Evolutionary conservation across 169 alveolate species (phyloP).

Genomic region (Plasmodium vivax): DNA sequence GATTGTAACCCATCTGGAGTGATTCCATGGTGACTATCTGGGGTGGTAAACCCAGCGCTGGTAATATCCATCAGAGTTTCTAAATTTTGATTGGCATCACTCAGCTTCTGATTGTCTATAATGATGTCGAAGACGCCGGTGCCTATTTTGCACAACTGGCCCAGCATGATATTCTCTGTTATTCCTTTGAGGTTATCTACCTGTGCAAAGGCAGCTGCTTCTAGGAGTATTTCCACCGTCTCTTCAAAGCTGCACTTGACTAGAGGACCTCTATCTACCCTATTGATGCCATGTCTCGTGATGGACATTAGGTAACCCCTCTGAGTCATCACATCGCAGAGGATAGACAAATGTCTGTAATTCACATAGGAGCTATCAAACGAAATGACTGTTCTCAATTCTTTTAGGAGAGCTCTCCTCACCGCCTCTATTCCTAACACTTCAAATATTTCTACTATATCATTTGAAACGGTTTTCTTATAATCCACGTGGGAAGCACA

Average conservation of each 20-base stretch:
- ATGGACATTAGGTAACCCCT: conserved; percentile 99
- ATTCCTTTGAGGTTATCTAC: conserved; percentile 92
- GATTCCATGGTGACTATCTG: conserved; percentile 79
- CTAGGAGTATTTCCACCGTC: conserved; percentile 98
- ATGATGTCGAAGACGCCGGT: conserved; percentile 94
- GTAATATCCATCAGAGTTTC: conserved; percentile 86
- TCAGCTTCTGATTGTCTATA: conserved; percentile 91
- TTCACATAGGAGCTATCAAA: conserved; percentile 98
- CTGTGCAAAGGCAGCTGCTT: conserved; percentile 98
- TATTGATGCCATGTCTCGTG: conserved; percentile 99
- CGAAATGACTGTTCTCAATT: conserved; percentile 93
- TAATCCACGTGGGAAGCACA: conserved; percentile 93
- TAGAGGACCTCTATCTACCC: conserved; percentile 98
- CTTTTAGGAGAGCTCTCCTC: conserved; percentile 95
- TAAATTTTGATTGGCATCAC: conserved; percentile 89
- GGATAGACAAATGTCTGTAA: conserved; percentile 97
- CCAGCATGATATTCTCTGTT: conserved; percentile 96
- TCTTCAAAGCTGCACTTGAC: conserved; percentile 99
- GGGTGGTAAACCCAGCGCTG: conserved; percentile 83
- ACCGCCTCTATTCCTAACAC: conserved; percentile 99
- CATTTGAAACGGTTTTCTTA: conserved; percentile 96
- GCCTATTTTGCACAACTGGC: conserved; percentile 94
- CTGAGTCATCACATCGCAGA: conserved; percentile 99
- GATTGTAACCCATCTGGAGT: conserved; percentile 82
- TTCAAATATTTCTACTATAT: conserved; percentile 96